Conservation (phyloP, 1,139 yeast species). For the Petasospora fabianii region DNA sequence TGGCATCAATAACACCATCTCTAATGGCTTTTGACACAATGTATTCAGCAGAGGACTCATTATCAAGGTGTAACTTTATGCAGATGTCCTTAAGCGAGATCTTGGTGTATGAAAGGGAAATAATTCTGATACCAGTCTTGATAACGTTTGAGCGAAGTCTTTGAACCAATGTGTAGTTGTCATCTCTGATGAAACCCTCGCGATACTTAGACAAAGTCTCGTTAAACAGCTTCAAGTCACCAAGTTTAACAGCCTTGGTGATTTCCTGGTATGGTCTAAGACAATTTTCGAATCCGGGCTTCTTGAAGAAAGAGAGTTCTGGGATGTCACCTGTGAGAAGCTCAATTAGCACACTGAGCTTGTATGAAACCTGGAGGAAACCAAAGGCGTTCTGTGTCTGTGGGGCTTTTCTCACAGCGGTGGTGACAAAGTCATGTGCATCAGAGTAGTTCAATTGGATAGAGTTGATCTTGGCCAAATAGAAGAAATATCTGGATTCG, state of each 20-base stretch:
- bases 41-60: conserved; percentile 95
- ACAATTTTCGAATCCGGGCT: conserved; percentile 51
- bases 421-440: conserved; percentile 85
- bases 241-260: conserved; percentile 87
- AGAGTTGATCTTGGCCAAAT: conserved; percentile 84
- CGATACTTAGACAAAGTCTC: conserved; percentile 69
- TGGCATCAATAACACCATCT: conserved; percentile 97
- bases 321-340: conserved; percentile 97
- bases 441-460: conserved; percentile 90
- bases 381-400: conserved; percentile 84
- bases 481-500: conserved; percentile 88
- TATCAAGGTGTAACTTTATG: conserved; percentile 83
- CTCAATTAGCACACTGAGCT: conserved; percentile 84
- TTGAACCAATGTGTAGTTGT: conserved; percentile 77
- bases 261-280: conserved; percentile 82
- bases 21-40: conserved; percentile 95
- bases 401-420: conserved; percentile 97
- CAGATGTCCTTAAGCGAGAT: conserved; percentile 90
- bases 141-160: conserved; percentile 95
- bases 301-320: conserved; percentile 78
- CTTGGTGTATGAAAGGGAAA: conserved; percentile 85
- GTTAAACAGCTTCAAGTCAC: conserved; percentile 81
- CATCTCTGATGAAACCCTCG: conserved; percentile 64
- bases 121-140: conserved; percentile 94
- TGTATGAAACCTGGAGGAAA: conserved; percentile 85